phyloP scores from a whole-genome alignment of 78 protist species.

The Dictyostelium firmibasis region DNA sequence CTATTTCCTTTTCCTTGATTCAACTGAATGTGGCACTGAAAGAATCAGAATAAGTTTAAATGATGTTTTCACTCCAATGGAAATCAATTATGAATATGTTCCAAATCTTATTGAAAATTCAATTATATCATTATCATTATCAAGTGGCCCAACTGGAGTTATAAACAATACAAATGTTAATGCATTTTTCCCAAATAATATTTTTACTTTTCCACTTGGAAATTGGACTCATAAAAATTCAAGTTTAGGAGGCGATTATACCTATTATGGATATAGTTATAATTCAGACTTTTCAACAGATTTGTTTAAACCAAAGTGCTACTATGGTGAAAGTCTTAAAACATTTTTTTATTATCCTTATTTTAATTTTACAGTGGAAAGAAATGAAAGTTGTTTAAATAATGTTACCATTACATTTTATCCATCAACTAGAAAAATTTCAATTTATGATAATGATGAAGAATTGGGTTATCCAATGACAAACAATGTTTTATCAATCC shows the following conservation, averaged over 20 bases:
- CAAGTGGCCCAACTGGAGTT: neutral
- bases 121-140: neutral
- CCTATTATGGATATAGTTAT: neutral
- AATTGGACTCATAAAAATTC: neutral
- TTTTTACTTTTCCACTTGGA: too few relatives aligned
- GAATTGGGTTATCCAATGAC: neutral
- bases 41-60: neutral
- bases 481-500: neutral
- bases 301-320: too few relatives aligned
- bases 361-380: neutral
- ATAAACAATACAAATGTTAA: neutral
- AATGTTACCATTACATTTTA: neutral
- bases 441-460: neutral
- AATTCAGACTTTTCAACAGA: neutral
- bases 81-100: neutral
- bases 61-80: neutral
- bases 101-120: neutral
- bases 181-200: neutral
- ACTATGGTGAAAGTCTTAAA: too few relatives aligned
- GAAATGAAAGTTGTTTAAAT: neutral
- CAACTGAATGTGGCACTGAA: neutral
- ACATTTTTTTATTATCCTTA: too few relatives aligned
- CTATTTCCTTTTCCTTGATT: neutral
- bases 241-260: neutral
- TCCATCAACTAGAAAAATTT: neutral